These are phyloP conservation scores for Globisporangium spiculum DNA, from an alignment of 352 stramenopile species.

Conservation along the genomic window DNA sequence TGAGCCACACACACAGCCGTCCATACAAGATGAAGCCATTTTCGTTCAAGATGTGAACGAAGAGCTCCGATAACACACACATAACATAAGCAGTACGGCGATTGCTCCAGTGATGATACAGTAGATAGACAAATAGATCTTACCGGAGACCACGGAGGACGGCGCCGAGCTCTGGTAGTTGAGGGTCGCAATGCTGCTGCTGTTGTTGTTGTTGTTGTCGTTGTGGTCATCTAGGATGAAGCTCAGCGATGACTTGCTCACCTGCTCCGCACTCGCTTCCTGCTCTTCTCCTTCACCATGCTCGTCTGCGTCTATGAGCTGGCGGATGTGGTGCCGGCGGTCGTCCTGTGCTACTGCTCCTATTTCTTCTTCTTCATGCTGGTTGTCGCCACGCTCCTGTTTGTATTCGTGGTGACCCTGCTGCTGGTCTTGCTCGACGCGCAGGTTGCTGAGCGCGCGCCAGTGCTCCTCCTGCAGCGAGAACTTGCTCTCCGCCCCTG, in stretches of 20 bases:
- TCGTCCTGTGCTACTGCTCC: constrained; percentile 16
- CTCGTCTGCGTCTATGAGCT: not conserved
- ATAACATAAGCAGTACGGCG: not conserved
- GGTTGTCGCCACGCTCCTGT: constrained; percentile 13
- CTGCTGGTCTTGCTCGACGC: constrained; percentile 18
- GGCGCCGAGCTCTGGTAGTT: constrained; percentile 19
- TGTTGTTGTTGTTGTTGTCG: constrained; percentile 19
- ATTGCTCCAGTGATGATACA: not conserved
- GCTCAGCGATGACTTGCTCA: constrained; percentile 66
- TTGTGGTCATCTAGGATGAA: constrained; percentile 69
- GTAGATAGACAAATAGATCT: not conserved
- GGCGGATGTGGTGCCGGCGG: not conserved
- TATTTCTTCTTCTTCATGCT: constrained; percentile 1
- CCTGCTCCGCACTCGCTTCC: constrained; percentile 12
- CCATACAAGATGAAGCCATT: constrained; percentile 4
- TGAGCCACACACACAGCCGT: not conserved
- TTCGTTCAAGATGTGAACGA: not conserved
- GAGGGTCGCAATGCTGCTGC: constrained; percentile 13
- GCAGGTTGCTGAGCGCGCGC: constrained; percentile 38
- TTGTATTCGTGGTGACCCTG: constrained; percentile 9
- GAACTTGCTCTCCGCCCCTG: constrained; percentile 2
- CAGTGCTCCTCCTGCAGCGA: constrained; percentile 32
- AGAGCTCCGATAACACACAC: not conserved
- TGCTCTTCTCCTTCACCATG: constrained; percentile 8
- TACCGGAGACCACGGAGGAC: constrained; percentile 22